Conservation (phyloP, 805 yeast genomes). For the Candida germanica region DNA sequence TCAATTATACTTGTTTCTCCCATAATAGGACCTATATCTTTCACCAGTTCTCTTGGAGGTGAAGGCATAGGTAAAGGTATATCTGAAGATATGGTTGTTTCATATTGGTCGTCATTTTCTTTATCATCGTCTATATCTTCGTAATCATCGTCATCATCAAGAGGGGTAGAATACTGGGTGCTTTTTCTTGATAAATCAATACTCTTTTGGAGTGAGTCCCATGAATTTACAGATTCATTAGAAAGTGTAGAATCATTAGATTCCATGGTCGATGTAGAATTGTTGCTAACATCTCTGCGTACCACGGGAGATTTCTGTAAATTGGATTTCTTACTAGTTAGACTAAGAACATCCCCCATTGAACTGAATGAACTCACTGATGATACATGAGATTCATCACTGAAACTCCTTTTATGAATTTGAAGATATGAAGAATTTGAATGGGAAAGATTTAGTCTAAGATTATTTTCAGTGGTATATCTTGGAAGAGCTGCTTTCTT, state of each 20-base stretch:
- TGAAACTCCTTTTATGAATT: conserved; percentile 26
- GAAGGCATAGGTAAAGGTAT: neutral
- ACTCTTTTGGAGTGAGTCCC: conserved; percentile 28
- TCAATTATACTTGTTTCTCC: conserved; percentile 4
- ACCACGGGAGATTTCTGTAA: neutral
- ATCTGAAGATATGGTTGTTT: conserved; percentile 1
- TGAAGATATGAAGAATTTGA: conserved; percentile 12
- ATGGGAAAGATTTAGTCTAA: conserved; percentile 10
- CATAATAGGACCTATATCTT: neutral
- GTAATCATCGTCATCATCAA: conserved; percentile 4
- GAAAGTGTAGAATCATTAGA: conserved; percentile 9
- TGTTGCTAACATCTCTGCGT: conserved; percentile 6
- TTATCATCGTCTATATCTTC: too few species aligned
- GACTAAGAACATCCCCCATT: conserved; percentile 27
- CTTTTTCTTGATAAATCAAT: conserved; percentile 10
- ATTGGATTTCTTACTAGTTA: conserved; percentile 9
- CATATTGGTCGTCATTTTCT: conserved; percentile 1
- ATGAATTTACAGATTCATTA: conserved; percentile 16
- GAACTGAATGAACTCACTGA: conserved; percentile 38
- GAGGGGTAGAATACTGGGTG: conserved; percentile 1
- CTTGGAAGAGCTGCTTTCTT: conserved; percentile 5
- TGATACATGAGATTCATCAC: conserved; percentile 39
- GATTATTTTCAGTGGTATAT: conserved; percentile 13
- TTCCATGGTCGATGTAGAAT: conserved; percentile 4
- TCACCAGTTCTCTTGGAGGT: neutral